These are phyloP conservation scores for Aspergillus tamarii DNA, from an alignment of 2,329 filamentous ascomycete species.

Conservation along the genomic window DNA sequence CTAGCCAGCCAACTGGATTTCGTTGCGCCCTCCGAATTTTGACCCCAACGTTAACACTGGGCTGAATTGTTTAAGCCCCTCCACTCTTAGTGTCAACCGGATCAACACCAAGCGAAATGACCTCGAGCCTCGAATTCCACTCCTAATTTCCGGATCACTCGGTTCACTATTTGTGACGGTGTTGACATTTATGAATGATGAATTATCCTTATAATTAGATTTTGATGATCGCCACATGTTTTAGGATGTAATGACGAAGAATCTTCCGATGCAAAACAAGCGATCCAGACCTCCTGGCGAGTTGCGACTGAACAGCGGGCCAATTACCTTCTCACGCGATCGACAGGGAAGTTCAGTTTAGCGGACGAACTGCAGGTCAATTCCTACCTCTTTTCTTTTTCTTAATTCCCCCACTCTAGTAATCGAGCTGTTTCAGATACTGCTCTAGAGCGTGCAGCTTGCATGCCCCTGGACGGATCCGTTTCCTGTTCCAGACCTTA, in stretches of 20 bases:
- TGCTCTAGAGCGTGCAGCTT: conserved; percentile 21
- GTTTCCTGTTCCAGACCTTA: conserved; percentile 13
- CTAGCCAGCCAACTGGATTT: conserved; percentile 6
- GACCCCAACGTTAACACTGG: background rate
- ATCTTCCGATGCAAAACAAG: conserved; percentile 9
- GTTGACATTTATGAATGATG: conserved; percentile 1
- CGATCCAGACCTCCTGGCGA: conserved; percentile 15
- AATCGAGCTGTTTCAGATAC: conserved; percentile 22
- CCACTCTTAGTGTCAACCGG: background rate
- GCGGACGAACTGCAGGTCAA: conserved; percentile 18
- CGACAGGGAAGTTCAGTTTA: conserved; percentile 17
- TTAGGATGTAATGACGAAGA: conserved; percentile 15
- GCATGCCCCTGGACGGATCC: conserved; percentile 31
- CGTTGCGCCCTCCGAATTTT: conserved; percentile 7
- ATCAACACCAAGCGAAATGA: conserved; percentile 14
- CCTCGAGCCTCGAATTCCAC: background rate
- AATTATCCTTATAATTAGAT: conserved; percentile 14
- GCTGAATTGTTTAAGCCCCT: background rate
- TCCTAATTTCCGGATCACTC: conserved; percentile 1
- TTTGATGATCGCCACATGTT: conserved; percentile 16
- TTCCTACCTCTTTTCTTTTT: conserved; percentile 9
- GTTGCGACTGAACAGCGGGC: background rate
- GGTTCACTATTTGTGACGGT: conserved; percentile 3
- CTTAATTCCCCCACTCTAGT: conserved; percentile 12
- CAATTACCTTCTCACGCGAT: background rate